A percentile compares a stretch with the other conserved stretches of the same genome.
Evolutionary conservation across 805 yeast species (phyloP).

Genomic region (Yarrowia deformans): DNA sequence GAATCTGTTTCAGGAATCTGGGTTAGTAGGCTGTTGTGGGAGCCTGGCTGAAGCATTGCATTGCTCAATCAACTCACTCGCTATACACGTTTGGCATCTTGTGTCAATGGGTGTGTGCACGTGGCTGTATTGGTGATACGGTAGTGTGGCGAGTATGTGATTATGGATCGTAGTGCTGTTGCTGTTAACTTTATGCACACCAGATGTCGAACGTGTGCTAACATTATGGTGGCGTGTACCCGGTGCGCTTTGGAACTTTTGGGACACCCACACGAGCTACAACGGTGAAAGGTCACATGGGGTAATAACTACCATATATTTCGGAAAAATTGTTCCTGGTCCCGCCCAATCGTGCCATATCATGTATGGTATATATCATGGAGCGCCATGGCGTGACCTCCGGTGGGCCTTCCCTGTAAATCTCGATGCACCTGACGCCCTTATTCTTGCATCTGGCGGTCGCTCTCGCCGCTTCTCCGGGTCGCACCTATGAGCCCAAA

Average conservation of each 20-base stretch:
- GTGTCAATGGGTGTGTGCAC: background rate
- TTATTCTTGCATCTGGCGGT: constrained; percentile 10
- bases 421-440: constrained; percentile 3
- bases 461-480: constrained; percentile 14
- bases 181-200: constrained; percentile 6
- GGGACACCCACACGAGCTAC: too few relatives aligned
- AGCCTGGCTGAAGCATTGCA: background rate
- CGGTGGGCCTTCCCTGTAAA: constrained; percentile 1
- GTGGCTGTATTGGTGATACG: background rate
- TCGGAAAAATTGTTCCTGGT: background rate
- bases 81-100: constrained; percentile 33
- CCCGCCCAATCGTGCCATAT: background rate
- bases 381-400: background rate
- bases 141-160: constrained; percentile 8
- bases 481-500: constrained; percentile 27
- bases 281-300: background rate
- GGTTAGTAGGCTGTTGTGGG: background rate
- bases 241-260: too few relatives aligned
- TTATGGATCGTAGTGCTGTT: constrained; percentile 6
- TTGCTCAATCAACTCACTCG: constrained; percentile 18
- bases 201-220: background rate
- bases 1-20: constrained; percentile 36
- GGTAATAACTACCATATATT: background rate
- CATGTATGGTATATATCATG: background rate
- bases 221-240: constrained; percentile 9